Evolutionary conservation across 1,284 basidiomycete genomes (phyloP).

Genomic region (Ustilago xerochloae): DNA sequence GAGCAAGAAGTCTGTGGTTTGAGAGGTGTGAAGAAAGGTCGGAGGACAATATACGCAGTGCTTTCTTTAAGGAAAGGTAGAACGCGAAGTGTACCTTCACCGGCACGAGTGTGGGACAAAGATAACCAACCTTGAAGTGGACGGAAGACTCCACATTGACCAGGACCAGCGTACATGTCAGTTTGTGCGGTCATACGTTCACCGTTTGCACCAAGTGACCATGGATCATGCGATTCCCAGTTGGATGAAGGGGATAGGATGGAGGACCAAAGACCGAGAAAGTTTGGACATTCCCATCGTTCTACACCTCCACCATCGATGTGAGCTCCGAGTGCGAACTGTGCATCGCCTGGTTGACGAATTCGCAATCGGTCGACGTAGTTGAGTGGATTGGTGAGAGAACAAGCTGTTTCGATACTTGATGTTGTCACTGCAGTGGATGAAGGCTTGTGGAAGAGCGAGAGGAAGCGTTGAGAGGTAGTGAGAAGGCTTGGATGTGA

Average conservation of each 20-base stretch:
- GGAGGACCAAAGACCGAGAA: constrained; percentile 73
- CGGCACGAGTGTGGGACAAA: constrained; percentile 72
- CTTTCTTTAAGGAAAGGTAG: constrained; percentile 80
- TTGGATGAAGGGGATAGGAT: constrained; percentile 73
- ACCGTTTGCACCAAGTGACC: constrained; percentile 39
- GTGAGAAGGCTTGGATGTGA: constrained; percentile 43
- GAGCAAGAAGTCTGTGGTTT: not conserved
- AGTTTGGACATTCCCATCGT: constrained; percentile 79
- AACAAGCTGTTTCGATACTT: constrained; percentile 69
- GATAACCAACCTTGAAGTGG: constrained; percentile 82
- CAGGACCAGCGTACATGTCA: constrained; percentile 67
- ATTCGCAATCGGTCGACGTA: constrained; percentile 83
- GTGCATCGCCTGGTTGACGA: constrained; percentile 77
- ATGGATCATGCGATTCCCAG: constrained; percentile 72
- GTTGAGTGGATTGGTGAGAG: constrained; percentile 75
- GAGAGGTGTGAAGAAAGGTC: constrained; percentile 78
- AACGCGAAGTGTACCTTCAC: constrained; percentile 80
- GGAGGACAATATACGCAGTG: constrained; percentile 80
- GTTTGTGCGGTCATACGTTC: constrained; percentile 49
- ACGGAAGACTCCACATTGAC: constrained; percentile 78
- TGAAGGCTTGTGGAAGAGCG: constrained; percentile 49
- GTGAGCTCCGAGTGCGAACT: constrained; percentile 80
- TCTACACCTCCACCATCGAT: constrained; percentile 81
- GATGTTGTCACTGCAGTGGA: not conserved
- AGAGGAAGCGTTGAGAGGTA: constrained; percentile 38